Conservation (phyloP, 495 filamentous ascomycete species). For the Geoglossum glabrum region DNA sequence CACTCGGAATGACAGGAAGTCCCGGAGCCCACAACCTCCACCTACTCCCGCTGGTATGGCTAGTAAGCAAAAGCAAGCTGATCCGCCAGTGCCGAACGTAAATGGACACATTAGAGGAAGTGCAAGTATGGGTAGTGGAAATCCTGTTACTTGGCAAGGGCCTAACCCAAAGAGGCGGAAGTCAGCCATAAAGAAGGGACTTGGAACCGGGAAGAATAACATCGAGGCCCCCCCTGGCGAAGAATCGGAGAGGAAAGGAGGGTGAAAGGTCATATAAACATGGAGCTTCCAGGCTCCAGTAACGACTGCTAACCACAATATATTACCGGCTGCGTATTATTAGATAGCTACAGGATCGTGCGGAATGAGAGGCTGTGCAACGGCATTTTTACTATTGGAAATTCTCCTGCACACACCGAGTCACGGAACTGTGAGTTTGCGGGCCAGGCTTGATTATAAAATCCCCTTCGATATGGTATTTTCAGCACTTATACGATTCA, state of each 20-base stretch:
- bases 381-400: not conserved
- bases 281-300: not conserved
- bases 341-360: not conserved
- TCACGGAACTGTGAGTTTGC: not conserved
- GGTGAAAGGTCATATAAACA: conserved; percentile 7
- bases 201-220: not conserved
- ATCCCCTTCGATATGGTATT: not conserved
- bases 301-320: not conserved
- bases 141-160: not conserved
- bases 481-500: not conserved
- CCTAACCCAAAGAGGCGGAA: not conserved
- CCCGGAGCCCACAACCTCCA: not conserved
- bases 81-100: not conserved
- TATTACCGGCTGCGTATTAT: not conserved
- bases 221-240: conserved; percentile 16
- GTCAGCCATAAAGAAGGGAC: not conserved
- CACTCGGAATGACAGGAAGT: conserved; percentile 1
- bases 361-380: not conserved
- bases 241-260: conserved; percentile 23
- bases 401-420: not conserved
- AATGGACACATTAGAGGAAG: conserved; percentile 2
- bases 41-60: not conserved
- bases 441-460: not conserved
- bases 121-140: not conserved
- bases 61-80: not conserved